These are phyloP conservation scores for Debaryomyces castellii DNA, from an alignment of 805 yeast genomes.

Conservation along the genomic window DNA sequence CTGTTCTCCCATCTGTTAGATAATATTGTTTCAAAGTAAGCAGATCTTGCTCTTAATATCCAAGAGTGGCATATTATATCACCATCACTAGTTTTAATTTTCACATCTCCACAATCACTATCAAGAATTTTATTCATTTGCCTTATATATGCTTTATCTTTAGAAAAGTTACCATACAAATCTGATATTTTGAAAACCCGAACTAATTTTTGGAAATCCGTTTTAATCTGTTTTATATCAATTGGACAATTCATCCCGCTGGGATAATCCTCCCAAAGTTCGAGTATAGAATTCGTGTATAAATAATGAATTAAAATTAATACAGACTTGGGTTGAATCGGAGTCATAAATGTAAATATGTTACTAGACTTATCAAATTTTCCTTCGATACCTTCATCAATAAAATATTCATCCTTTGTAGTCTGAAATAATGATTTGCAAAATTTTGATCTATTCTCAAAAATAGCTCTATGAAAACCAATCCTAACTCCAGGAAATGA, in stretches of 20 bases:
- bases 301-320: constrained; percentile 43
- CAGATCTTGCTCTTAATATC: constrained; percentile 56
- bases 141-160: constrained; percentile 13
- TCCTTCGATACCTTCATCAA: constrained; percentile 24
- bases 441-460: constrained; percentile 28
- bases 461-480: constrained; percentile 36
- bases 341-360: constrained; percentile 18
- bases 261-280: constrained; percentile 46
- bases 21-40: constrained; percentile 60
- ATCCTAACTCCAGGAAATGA: constrained; percentile 20
- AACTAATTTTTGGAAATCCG: constrained; percentile 25
- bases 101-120: constrained; percentile 38
- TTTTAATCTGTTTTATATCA: constrained; percentile 25
- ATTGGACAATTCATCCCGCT: constrained; percentile 24
- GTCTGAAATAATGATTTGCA: constrained; percentile 23
- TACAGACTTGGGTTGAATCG: constrained; percentile 35
- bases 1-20: constrained; percentile 51
- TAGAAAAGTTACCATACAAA: constrained; percentile 24
- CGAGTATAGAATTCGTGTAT: constrained; percentile 47
- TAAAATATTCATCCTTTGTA: constrained; percentile 18
- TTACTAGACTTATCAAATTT: constrained; percentile 12
- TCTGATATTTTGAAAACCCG: constrained; percentile 20
- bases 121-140: constrained; percentile 17
- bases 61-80: constrained; percentile 47
- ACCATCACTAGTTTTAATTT: constrained; percentile 48